Evolutionary conservation across 225 moss, liverwort and hornwort genomes (phyloP).

Genomic region (Ulota crispa): DNA sequence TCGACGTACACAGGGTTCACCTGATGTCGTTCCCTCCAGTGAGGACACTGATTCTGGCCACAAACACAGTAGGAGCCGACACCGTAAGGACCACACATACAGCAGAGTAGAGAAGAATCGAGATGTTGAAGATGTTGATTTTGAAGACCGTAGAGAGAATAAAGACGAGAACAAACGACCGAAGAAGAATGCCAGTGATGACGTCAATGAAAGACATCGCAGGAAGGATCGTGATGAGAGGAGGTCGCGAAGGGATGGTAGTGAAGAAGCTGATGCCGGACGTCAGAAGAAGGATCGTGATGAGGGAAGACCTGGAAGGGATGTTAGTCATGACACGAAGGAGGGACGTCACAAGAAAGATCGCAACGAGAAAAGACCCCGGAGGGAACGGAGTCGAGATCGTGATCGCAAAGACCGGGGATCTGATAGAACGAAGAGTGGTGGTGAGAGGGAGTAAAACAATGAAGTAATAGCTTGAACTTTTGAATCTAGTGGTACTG

Average conservation of each 20-base stretch:
- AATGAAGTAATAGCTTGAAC: background rate
- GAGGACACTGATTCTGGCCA: constrained; percentile 19
- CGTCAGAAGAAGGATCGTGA: constrained; percentile 3
- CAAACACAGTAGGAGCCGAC: constrained; percentile 35
- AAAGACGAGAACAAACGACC: constrained; percentile 26
- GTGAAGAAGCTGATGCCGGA: constrained; percentile 5
- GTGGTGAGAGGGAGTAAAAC: constrained; percentile 18
- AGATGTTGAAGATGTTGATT: constrained; percentile 16
- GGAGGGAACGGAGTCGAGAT: constrained; percentile 25
- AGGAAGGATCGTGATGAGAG: constrained; percentile 31
- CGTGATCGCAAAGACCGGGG: constrained; percentile 29
- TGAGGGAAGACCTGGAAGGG: constrained; percentile 23
- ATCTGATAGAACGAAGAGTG: constrained; percentile 21
- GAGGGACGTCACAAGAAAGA: constrained; percentile 11
- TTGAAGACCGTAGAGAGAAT: constrained; percentile 29
- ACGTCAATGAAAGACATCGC: background rate
- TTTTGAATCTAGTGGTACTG: background rate
- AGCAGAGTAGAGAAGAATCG: constrained; percentile 31
- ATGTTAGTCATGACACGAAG: constrained; percentile 13
- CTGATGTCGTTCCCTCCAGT: constrained; percentile 25
- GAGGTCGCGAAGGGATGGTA: constrained; percentile 18
- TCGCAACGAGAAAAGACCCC: constrained; percentile 2
- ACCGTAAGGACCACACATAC: constrained; percentile 30
- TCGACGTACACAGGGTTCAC: constrained; percentile 28
- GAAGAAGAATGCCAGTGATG: constrained; percentile 18